These are phyloP conservation scores for Casuarina cunninghamiana DNA, from an alignment of 306 rosid genomes.

Conservation along the genomic window DNA sequence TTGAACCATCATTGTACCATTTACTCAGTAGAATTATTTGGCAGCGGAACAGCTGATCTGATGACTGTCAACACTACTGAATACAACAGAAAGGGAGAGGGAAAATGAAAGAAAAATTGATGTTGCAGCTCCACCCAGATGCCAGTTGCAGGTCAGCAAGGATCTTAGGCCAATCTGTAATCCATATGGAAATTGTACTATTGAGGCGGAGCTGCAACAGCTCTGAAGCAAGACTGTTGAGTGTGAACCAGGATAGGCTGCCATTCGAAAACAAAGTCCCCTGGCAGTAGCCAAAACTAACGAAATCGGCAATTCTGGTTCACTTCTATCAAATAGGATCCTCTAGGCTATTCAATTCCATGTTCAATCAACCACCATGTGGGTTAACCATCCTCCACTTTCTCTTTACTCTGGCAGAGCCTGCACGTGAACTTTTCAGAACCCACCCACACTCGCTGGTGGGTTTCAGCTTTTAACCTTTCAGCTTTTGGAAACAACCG, in stretches of 20 bases:
- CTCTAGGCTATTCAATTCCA: background rate
- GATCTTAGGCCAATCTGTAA: background rate
- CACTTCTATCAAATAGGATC: background rate
- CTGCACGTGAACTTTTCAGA: constrained; percentile 81
- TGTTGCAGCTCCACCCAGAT: background rate
- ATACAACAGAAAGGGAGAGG: no score
- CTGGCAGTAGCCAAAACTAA: constrained; percentile 9
- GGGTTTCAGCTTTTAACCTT: constrained; percentile 28
- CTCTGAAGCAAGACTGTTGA: background rate
- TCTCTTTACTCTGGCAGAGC: background rate
- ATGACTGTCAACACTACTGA: no score
- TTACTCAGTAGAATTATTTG: no score
- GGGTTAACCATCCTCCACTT: constrained; percentile 29
- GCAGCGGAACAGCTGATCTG: no score
- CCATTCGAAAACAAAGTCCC: background rate
- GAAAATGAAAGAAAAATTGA: no score
- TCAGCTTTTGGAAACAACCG: constrained; percentile 32
- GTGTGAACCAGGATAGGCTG: background rate
- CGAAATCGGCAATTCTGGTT: constrained; percentile 27
- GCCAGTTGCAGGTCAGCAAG: background rate
- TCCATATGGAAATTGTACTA: background rate
- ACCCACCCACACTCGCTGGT: constrained; percentile 44
- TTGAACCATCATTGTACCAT: no score
- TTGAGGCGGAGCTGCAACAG: background rate
- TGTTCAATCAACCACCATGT: constrained; percentile 32